Conservation (phyloP, 2,329 filamentous ascomycete genomes). For the Lomentospora prolificans region DNA sequence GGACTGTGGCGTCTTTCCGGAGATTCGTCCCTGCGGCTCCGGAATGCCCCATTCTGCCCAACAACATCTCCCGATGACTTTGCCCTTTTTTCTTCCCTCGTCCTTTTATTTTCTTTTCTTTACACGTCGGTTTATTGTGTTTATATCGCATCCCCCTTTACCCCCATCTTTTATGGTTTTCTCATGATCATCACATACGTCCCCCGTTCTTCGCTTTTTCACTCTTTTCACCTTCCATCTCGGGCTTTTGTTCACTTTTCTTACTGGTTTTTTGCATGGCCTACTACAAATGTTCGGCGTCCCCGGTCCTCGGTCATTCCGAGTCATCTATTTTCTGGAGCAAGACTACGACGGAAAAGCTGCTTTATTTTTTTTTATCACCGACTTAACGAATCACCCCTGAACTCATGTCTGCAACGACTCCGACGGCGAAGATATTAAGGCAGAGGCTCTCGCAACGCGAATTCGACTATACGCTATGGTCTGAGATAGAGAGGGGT, state of each 20-base stretch:
- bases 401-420: slow-evolving; percentile 5
- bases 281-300: slow-evolving; percentile 9
- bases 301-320: slow-evolving; percentile 9
- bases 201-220: slow-evolving; percentile 6
- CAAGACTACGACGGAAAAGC: slow-evolving; percentile 8
- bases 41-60: background rate
- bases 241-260: slow-evolving; percentile 4
- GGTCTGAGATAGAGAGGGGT: background rate
- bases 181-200: slow-evolving; percentile 7
- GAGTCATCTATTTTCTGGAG: slow-evolving; percentile 9
- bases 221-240: slow-evolving; percentile 4
- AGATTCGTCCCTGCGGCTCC: background rate
- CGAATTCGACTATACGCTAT: background rate
- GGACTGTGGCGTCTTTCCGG: background rate
- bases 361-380: slow-evolving; percentile 5
- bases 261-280: slow-evolving; percentile 7
- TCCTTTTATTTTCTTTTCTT: slow-evolving; percentile 6
- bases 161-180: slow-evolving; percentile 5
- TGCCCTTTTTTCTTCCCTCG: slow-evolving; percentile 7
- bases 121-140: background rate
- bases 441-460: background rate
- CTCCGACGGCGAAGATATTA: background rate
- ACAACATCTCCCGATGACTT: background rate
- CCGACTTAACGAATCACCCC: slow-evolving; percentile 6
- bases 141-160: slow-evolving; percentile 6